Evolutionary conservation across 2,329 filamentous ascomycete genomes (phyloP).

Genomic region (Aspergillus persii): DNA sequence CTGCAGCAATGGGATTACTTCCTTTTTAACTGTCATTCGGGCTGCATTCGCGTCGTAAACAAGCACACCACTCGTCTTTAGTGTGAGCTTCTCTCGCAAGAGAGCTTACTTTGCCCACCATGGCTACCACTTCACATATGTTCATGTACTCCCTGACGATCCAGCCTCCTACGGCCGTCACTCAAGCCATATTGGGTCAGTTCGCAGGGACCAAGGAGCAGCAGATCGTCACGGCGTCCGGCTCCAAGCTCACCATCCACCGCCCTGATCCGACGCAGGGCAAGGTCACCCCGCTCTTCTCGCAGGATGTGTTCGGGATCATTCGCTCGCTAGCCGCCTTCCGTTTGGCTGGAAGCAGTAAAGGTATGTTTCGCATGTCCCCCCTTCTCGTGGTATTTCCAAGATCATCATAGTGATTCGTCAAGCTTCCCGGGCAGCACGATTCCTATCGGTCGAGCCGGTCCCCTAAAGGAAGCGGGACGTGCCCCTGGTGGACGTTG

Average conservation of each 20-base stretch:
- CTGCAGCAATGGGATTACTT: slow-evolving; percentile 39
- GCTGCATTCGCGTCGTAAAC: slow-evolving; percentile 30
- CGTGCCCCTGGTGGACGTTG: slow-evolving; percentile 36
- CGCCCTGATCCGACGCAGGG: slow-evolving; percentile 82
- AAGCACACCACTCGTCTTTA: slow-evolving; percentile 4
- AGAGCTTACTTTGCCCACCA: slow-evolving; percentile 47
- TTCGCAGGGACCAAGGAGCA: slow-evolving; percentile 96
- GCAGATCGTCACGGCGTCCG: slow-evolving; percentile 91
- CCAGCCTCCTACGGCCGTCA: slow-evolving; percentile 84
- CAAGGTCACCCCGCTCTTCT: slow-evolving; percentile 80
- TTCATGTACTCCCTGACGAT: slow-evolving; percentile 98
- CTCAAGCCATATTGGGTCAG: slow-evolving; percentile 88
- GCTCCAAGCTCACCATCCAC: slow-evolving; percentile 82
- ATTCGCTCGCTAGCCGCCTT: slow-evolving; percentile 87
- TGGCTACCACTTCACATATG: slow-evolving; percentile 98
- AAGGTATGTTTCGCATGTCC: slow-evolving; percentile 66
- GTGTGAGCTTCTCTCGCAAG: slow-evolving; percentile 10
- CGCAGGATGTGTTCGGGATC: slow-evolving; percentile 95
- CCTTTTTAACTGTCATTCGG: slow-evolving; percentile 24
- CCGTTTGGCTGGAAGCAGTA: slow-evolving; percentile 86
- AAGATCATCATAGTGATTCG: slow-evolving; percentile 68
- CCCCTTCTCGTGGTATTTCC: slow-evolving; percentile 22
- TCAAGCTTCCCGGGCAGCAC: slow-evolving; percentile 60
- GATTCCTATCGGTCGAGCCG: slow-evolving; percentile 35
- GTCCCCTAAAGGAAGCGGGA: slow-evolving; percentile 27